Percentiles rank a stretch among this genome's conserved stretches.
phyloP scores from a whole-genome alignment of 805 yeast species.

The Candida chilensis region DNA sequence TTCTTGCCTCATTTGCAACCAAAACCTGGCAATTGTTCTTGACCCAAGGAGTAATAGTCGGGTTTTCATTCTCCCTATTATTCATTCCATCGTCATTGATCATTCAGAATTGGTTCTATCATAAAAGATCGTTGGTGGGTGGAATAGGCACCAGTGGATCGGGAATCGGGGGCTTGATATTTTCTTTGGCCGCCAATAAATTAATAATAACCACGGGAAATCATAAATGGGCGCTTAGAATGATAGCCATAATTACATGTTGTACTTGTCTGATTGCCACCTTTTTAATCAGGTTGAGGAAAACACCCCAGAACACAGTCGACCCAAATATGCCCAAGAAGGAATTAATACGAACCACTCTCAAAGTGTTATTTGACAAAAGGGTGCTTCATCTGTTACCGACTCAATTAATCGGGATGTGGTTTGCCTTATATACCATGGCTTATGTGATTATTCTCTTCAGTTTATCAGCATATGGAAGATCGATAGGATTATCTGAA shows the following conservation, averaged over 20 bases:
- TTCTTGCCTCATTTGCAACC: constrained; percentile 35
- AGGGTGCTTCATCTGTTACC: no score
- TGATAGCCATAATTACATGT: constrained; percentile 26
- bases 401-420: constrained; percentile 5
- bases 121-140: constrained; percentile 31
- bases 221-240: constrained; percentile 37
- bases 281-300: no score
- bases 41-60: constrained; percentile 40
- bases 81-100: constrained; percentile 22
- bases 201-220: constrained; percentile 29
- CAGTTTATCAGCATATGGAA: constrained; percentile 37
- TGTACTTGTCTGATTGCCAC: no score
- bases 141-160: constrained; percentile 42
- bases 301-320: no score
- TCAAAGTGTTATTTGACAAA: no score
- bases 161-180: constrained; percentile 42
- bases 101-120: constrained; percentile 26
- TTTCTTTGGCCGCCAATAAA: constrained; percentile 28
- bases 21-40: constrained; percentile 41
- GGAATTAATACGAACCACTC: no score
- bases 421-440: constrained; percentile 23
- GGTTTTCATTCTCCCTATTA: constrained; percentile 31
- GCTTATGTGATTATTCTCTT: constrained; percentile 35
- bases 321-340: no score
- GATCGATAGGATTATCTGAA: constrained; percentile 33